These are phyloP conservation scores for Coniella vitis DNA, from an alignment of 2,329 filamentous ascomycete species.

Conservation along the genomic window DNA sequence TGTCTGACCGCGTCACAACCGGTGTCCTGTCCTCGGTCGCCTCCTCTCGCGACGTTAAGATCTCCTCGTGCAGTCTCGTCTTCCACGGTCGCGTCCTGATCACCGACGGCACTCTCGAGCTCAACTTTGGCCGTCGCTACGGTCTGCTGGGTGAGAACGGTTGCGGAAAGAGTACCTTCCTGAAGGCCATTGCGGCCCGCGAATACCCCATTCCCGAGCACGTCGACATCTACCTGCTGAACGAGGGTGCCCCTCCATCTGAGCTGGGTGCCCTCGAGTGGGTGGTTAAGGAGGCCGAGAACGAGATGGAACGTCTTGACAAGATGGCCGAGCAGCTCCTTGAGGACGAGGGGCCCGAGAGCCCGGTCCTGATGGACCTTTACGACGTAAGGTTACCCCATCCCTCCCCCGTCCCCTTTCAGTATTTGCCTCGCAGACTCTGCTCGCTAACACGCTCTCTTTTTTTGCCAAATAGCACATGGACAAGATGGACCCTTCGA, in stretches of 20 bases:
- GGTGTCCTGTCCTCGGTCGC: conserved; percentile 84
- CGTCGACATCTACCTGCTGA: conserved; percentile 96
- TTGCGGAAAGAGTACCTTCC: conserved; percentile 95
- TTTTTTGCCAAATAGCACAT: conserved; percentile 61
- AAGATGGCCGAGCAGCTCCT: conserved; percentile 82
- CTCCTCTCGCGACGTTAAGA: conserved; percentile 91
- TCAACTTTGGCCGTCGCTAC: conserved; percentile 88
- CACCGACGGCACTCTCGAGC: conserved; percentile 86
- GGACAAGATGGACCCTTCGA: conserved; percentile 97
- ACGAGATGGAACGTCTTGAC: conserved; percentile 86
- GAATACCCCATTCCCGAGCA: conserved; percentile 96
- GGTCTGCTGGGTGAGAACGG: conserved; percentile 97
- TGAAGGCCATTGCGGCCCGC: conserved; percentile 88
- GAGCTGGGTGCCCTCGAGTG: conserved; percentile 91
- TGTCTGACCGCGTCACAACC: conserved; percentile 96
- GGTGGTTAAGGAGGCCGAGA: conserved; percentile 92
- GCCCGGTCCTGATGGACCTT: conserved; percentile 81
- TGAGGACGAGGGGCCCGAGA: conserved; percentile 88
- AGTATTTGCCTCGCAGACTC: not conserved
- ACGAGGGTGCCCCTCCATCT: conserved; percentile 87
- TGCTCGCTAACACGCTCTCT: conserved; percentile 18
- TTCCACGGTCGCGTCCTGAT: conserved; percentile 98
- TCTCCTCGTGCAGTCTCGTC: conserved; percentile 84
- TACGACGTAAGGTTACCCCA: conserved; percentile 67
- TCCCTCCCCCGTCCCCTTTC: not conserved